Evolutionary conservation across 1,284 basidiomycete genomes (phyloP).

Genomic region (Marasmius oreades): DNA sequence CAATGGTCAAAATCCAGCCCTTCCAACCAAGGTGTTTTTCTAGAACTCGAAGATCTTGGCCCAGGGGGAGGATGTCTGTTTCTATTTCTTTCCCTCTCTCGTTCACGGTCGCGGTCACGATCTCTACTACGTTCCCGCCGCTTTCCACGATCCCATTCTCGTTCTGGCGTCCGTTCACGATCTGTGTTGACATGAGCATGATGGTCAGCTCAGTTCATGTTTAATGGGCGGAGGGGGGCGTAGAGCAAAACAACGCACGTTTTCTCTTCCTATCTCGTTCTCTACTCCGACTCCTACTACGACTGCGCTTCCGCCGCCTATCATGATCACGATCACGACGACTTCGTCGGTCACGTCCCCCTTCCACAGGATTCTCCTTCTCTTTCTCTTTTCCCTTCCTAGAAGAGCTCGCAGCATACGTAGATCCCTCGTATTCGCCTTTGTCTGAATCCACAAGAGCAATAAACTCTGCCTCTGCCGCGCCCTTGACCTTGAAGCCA

Average conservation of each 20-base stretch:
- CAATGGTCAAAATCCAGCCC: constrained; percentile 17
- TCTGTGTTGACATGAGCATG: background rate
- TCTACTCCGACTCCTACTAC: background rate
- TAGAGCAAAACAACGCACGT: background rate
- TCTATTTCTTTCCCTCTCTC: constrained; percentile 23
- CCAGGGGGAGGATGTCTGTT: constrained; percentile 31
- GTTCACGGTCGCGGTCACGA: constrained; percentile 29
- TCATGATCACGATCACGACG: constrained; percentile 1
- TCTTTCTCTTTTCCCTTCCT: constrained; percentile 7
- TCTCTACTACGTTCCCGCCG: constrained; percentile 43
- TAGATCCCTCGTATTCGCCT: background rate
- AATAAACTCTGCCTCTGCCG: constrained; percentile 9
- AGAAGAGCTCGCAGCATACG: background rate
- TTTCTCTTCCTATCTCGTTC: constrained; percentile 5
- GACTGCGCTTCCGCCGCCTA: background rate
- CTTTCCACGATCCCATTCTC: constrained; percentile 43
- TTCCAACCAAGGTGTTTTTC: constrained; percentile 75
- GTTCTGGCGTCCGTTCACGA: constrained; percentile 23
- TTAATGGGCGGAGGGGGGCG: no score
- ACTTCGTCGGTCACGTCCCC: background rate
- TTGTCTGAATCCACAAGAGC: constrained; percentile 5
- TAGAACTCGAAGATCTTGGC: constrained; percentile 53
- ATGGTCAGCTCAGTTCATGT: no score
- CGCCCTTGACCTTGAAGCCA: no score
- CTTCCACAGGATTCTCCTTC: background rate